Conservation (phyloP, 2,329 filamentous ascomycete species). For the Talaromyces sp. region DNA sequence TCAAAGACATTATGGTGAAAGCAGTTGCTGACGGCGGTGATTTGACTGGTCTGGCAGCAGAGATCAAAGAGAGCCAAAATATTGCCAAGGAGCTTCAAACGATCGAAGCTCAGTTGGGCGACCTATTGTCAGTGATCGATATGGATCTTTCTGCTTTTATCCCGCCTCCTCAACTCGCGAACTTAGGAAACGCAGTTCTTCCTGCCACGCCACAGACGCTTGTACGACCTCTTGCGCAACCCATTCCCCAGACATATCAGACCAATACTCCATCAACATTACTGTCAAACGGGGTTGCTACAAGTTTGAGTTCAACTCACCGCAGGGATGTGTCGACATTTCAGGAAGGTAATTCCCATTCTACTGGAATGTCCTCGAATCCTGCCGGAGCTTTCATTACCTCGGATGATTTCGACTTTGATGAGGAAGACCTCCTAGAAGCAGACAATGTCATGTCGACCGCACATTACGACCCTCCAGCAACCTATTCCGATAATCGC, state of each 20-base stretch:
- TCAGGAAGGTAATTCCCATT: not conserved
- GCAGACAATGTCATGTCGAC: constrained; percentile 34
- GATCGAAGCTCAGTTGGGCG: constrained; percentile 33
- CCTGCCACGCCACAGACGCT: constrained; percentile 21
- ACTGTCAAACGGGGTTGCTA: not conserved
- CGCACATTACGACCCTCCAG: constrained; percentile 27
- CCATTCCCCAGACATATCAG: constrained; percentile 4
- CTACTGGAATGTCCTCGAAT: not conserved
- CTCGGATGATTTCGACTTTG: constrained; percentile 19
- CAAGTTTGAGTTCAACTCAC: not conserved
- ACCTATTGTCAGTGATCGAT: constrained; percentile 32
- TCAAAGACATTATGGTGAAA: constrained; percentile 37
- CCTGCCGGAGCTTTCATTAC: constrained; percentile 1
- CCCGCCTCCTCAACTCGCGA: not conserved
- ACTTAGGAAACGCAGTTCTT: constrained; percentile 8
- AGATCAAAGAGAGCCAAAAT: constrained; percentile 34
- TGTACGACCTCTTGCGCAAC: constrained; percentile 10
- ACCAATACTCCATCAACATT: not conserved
- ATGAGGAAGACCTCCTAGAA: constrained; percentile 45
- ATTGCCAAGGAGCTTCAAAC: constrained; percentile 33
- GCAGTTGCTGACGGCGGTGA: constrained; percentile 35
- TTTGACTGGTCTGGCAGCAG: constrained; percentile 30
- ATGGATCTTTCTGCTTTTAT: constrained; percentile 24
- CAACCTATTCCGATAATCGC: constrained; percentile 25
- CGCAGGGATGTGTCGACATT: constrained; percentile 2